Evolutionary conservation across 164 flowering plant genomes (phyloP), one percentile per base, ranked within the genome.

Genomic region (Magnolia officinalis): DNA sequence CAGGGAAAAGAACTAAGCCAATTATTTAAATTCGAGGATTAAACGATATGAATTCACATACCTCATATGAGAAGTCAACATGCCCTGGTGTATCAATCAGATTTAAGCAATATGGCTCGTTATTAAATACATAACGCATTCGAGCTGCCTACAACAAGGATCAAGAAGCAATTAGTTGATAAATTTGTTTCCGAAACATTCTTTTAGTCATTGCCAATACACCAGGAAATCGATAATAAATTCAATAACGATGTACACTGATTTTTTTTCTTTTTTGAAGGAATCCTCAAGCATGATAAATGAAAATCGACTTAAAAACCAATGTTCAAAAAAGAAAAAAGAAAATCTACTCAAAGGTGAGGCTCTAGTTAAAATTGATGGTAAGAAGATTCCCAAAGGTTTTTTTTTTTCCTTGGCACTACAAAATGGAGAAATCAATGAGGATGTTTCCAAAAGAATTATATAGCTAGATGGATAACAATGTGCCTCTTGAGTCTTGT

Each of bases 61-160:
- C 98, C 99, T 96, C 99, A 77, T 96, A 96, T 21, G 99, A 92
- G 86, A 96, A 96, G 82, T 96, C 99, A 8, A 96, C 99, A 84
- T 96, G 99, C 50, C 99, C 99, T 1, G 99, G 99, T 61, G 99
- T 96, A 82, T 96, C 99, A 80, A 96, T 96, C 51, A 93, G 83
- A 82, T 93, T 96, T 69, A 96, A 80, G 83, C 97, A 93, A 85
- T 87, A 93, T 13, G 98, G 89, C 77, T 88, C 84, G 77, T 82
- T 82, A 49, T 85, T 82, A 59, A 78, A 81, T 14, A 89, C 69
- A 81, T 87, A 92, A 31, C 99, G 95, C 99, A 96, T 96, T 50
- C 99, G 84, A 75, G 98, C 98, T 72, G 99, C 99, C 98, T 95
- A 85, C 77, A 80, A 72, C 21, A 81, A 72, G 64, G 14, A 76